Evolutionary conservation across 352 stramenopile species (phyloP), one percentile per base, ranked within the genome.

Genomic region (Nothophytophthora sp.): DNA sequence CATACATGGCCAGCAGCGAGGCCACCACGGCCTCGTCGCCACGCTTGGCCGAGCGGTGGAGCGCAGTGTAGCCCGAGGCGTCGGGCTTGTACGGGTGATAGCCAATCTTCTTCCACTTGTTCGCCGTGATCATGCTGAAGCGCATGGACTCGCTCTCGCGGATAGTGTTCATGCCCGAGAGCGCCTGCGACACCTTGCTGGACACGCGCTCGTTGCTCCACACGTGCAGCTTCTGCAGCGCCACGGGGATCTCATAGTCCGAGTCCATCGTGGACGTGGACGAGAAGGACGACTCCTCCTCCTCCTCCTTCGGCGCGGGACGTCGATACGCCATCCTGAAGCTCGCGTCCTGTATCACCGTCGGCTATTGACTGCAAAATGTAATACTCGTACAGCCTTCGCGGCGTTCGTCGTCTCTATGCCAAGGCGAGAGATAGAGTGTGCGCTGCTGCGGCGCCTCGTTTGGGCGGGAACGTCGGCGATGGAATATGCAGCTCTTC

Each of bases 1-100:
- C 81, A 63, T 88, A 94, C 75, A 90, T 94, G 43, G 78, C 76
- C 16, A 94, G 63, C 22, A 94, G 56, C 29, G 81, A 88, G 11
- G 70, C 67, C 28, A 92, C 70, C 18, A 94, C 73, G 5, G 70
- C 47, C 30, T 74, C 69, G 49, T 92, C 81, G 24, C 81, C 84
- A 18, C 75, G 76, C 48, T 89, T 88, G 23, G 84, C 81, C 2
- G 81, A 75, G 24, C 84, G 81, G 44, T 94, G 84, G 32, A 94
- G 64, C 30, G 84, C 84, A 25, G 84, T 94, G 68, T 90, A 94
- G 18, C 84, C 84, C 27, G 68, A 80, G 22, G 73, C 76, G 48
- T 92, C 84, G 12, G 77, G 81, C 33, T 88, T 86, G 64, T 92
- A 94, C 33, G 84, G 84, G 46, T 91, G 76, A 48, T 94, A 94